Conservation (phyloP, 177 flowering plant species). For the Vitis hybrid region DNA sequence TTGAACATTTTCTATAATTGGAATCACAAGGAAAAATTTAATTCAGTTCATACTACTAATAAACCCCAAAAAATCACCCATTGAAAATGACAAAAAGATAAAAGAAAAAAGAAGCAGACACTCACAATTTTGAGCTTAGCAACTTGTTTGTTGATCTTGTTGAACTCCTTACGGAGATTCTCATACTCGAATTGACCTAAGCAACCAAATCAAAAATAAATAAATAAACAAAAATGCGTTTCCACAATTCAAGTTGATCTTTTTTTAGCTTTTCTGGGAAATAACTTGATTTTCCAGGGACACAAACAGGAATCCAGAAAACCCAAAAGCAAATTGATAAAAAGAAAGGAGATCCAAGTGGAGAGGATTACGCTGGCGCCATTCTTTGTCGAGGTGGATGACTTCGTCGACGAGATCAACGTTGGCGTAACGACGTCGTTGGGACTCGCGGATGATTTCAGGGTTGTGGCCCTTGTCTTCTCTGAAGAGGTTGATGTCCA, state of each 20-base stretch:
- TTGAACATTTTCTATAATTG: too few relatives aligned
- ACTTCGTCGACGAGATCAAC: constrained; percentile 79
- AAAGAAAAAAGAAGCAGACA: not conserved
- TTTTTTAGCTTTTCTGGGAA: too few relatives aligned
- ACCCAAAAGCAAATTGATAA: too few relatives aligned
- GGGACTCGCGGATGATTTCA: constrained; percentile 81
- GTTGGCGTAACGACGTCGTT: constrained; percentile 73
- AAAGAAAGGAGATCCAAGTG: not conserved
- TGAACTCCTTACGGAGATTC: constrained; percentile 64
- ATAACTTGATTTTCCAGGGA: too few relatives aligned
- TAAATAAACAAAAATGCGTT: not conserved
- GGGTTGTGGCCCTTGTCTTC: constrained; percentile 88
- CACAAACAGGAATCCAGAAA: too few relatives aligned
- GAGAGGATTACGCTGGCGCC: constrained; percentile 66
- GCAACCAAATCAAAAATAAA: not conserved
- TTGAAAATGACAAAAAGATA: not conserved
- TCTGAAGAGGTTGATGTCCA: constrained; percentile 90
- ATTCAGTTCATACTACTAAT: not conserved
- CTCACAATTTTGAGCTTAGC: constrained; percentile 74
- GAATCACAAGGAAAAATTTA: not conserved
- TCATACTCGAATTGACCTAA: constrained; percentile 84
- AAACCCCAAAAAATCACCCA: not conserved
- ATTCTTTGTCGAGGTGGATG: constrained; percentile 73
- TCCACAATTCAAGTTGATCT: not conserved
- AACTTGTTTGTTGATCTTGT: constrained; percentile 73